Percentiles rank a stretch among this genome's conserved stretches.
These are phyloP conservation scores for Larix kaempferi DNA, from an alignment of 75 land plant genomes.

Conservation along the genomic window DNA sequence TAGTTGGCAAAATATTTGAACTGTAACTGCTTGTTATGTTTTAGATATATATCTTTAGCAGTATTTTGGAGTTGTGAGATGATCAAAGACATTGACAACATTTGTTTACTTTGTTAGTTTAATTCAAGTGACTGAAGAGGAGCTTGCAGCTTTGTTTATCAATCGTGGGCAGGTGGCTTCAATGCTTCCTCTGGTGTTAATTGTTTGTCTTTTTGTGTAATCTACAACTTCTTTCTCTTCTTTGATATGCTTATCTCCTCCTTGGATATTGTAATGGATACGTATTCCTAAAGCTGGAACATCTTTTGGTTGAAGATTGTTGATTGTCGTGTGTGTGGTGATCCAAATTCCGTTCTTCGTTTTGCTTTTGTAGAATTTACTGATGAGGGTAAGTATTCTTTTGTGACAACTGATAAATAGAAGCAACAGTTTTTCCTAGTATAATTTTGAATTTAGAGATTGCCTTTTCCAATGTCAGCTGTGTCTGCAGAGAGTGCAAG, in stretches of 20 bases:
- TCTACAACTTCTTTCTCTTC: too few relatives aligned
- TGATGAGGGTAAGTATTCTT: slow-evolving; percentile 61
- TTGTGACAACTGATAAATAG: too few relatives aligned
- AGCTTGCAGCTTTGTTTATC: slow-evolving; percentile 77
- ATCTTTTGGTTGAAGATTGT: slow-evolving; percentile 47
- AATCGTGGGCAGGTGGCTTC: slow-evolving; percentile 80
- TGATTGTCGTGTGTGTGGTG: slow-evolving; percentile 89
- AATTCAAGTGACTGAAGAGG: slow-evolving; percentile 84
- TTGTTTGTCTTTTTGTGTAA: not conserved
- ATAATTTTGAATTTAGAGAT: not conserved
- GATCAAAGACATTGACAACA: not conserved
- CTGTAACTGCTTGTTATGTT: too few relatives aligned
- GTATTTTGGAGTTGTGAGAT: not conserved
- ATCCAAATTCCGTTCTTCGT: slow-evolving; percentile 82
- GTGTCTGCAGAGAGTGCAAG: slow-evolving; percentile 62
- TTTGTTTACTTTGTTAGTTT: not conserved
- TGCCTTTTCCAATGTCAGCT: not conserved
- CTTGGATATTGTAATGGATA: not conserved
- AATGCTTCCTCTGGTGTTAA: not conserved
- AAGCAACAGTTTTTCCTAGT: too few relatives aligned
- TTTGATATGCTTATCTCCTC: not conserved
- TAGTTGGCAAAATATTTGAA: not conserved
- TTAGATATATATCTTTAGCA: not conserved
- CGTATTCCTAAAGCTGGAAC: slow-evolving; percentile 1
- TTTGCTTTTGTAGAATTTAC: slow-evolving; percentile 95